These are phyloP conservation scores for Sideroxylon spinosum DNA, from an alignment of 179 eudicot genomes.

Conservation along the genomic window DNA sequence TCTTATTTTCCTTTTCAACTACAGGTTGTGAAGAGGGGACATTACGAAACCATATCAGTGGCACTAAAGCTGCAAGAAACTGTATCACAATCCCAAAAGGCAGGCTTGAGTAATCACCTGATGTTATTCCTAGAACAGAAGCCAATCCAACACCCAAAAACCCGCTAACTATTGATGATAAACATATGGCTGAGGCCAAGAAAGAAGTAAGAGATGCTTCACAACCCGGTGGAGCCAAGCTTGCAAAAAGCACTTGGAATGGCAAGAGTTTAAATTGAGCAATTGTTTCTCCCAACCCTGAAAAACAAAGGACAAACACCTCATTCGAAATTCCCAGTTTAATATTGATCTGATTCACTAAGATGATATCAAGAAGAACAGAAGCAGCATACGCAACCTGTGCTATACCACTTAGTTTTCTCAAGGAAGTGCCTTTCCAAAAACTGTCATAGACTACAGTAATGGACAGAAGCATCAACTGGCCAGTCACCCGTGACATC, in stretches of 20 bases:
- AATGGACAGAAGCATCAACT: slow-evolving; percentile 50
- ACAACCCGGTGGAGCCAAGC: slow-evolving; percentile 78
- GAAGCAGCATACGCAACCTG: slow-evolving; percentile 63
- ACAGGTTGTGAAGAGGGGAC: slow-evolving; percentile 36
- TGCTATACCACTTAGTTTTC: slow-evolving; percentile 44
- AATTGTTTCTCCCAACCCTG: slow-evolving; percentile 74
- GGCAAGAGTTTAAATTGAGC: slow-evolving; percentile 76
- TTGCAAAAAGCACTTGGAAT: slow-evolving; percentile 74
- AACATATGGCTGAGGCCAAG: slow-evolving; percentile 69
- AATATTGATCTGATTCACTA: slow-evolving; percentile 63
- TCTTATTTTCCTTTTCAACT: slow-evolving; percentile 39
- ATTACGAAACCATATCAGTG: slow-evolving; percentile 55
- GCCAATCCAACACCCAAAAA: slow-evolving; percentile 79
- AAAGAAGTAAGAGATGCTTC: slow-evolving; percentile 90
- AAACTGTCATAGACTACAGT: slow-evolving; percentile 55
- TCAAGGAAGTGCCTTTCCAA: slow-evolving; percentile 49
- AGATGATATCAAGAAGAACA: slow-evolving; percentile 65
- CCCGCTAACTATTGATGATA: slow-evolving; percentile 71
- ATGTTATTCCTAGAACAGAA: slow-evolving; percentile 56
- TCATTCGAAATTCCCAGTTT: slow-evolving; percentile 60
- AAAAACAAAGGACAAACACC: slow-evolving; percentile 58
- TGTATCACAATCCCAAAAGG: slow-evolving; percentile 67
- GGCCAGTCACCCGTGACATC: slow-evolving; percentile 70
- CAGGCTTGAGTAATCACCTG: slow-evolving; percentile 55
- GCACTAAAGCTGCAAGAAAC: slow-evolving; percentile 65